A percentile compares a stretch with the other conserved stretches of the same genome.
These are phyloP conservation scores for Epichloe bromicola DNA, from an alignment of 2,329 filamentous ascomycete genomes.

Conservation along the genomic window DNA sequence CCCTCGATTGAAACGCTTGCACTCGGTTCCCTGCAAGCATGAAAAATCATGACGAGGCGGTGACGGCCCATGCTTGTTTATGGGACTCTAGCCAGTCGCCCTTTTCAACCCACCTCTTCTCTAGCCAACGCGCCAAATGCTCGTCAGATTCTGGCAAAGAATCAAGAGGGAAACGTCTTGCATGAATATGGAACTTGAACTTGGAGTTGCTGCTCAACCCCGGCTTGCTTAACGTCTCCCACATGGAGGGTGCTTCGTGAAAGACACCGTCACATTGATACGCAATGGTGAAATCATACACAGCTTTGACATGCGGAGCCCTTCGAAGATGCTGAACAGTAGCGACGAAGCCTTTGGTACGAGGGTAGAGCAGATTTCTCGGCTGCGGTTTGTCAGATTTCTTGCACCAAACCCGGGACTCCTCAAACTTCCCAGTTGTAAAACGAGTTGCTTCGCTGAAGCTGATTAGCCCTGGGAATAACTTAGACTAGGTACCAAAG, in stretches of 20 bases:
- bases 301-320: conserved; percentile 36
- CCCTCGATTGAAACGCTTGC: background rate
- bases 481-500: background rate
- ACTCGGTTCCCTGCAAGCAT: background rate
- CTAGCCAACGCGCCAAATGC: conserved; percentile 37
- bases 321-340: conserved; percentile 42
- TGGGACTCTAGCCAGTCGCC: conserved; percentile 33
- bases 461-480: conserved; percentile 43
- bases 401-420: conserved; percentile 39
- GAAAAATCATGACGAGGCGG: conserved; percentile 1
- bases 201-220: conserved; percentile 23
- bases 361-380: conserved; percentile 45
- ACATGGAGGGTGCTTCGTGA: conserved; percentile 35
- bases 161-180: conserved; percentile 33
- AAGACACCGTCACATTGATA: conserved; percentile 33
- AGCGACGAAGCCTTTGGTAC: conserved; percentile 47
- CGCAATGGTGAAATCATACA: conserved; percentile 43
- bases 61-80: conserved; percentile 10
- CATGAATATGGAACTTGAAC: conserved; percentile 38
- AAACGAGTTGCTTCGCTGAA: conserved; percentile 52
- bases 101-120: conserved; percentile 40
- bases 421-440: conserved; percentile 37
- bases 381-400: conserved; percentile 36
- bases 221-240: conserved; percentile 34
- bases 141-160: conserved; percentile 34